Conservation (phyloP, 2,329 filamentous ascomycete genomes). For the Diaporthe eres region DNA sequence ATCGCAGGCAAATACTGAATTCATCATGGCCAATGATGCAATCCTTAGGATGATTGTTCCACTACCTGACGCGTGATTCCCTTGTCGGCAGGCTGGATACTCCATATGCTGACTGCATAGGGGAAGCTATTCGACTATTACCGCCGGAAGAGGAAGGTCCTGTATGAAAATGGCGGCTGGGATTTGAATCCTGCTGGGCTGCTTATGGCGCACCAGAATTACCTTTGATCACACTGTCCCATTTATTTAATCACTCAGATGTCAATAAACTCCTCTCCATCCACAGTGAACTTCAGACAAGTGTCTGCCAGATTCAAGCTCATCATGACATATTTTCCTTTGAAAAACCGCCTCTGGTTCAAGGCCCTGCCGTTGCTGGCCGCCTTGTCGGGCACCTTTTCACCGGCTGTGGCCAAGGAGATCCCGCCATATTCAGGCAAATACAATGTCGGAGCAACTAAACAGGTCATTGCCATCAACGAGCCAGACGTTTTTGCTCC, state of each 20-base stretch:
- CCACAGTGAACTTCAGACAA: neutral
- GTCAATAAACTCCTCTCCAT: too few relatives aligned
- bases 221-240: neutral
- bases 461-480: conserved; percentile 14
- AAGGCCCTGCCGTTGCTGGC: neutral
- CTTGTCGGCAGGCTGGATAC: neutral
- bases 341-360: neutral
- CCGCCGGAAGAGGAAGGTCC: conserved; percentile 8
- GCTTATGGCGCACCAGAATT: neutral
- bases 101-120: conserved; percentile 21
- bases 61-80: neutral
- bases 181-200: neutral
- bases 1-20: neutral
- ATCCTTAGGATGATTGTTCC: neutral
- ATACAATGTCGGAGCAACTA: conserved; percentile 20
- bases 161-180: neutral
- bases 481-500: conserved; percentile 1
- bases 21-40: neutral
- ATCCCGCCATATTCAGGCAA: conserved; percentile 26
- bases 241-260: neutral
- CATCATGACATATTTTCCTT: neutral
- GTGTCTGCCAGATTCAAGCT: fast-evolving
- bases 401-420: neutral
- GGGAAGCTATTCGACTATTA: neutral
- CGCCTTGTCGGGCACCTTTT: neutral